phyloP scores from a whole-genome alignment of 2,329 filamentous ascomycete species.

The Talaromyces funiculosus region DNA sequence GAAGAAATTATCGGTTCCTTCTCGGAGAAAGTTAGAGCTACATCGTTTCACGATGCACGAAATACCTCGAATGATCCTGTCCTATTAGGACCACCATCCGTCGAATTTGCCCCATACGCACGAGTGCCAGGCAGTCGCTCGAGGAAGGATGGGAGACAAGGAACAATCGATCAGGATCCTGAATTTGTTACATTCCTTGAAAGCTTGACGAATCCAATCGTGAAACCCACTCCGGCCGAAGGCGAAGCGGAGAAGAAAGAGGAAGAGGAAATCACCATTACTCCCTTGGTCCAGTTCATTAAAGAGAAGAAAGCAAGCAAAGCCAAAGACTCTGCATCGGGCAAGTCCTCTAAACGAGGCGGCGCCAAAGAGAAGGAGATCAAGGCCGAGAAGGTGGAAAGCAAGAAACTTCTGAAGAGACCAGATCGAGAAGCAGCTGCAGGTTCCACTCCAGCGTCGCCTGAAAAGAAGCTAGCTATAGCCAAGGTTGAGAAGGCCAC shows the following conservation, averaged over 20 bases:
- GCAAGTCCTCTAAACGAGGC: conserved; percentile 37
- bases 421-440: conserved; percentile 29
- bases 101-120: conserved; percentile 80
- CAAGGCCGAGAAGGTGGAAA: conserved; percentile 37
- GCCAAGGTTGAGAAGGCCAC: conserved; percentile 50
- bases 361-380: conserved; percentile 35
- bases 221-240: conserved; percentile 51
- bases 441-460: conserved; percentile 20
- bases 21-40: conserved; percentile 62
- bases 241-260: conserved; percentile 48
- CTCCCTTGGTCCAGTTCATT: conserved; percentile 82
- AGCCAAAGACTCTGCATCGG: conserved; percentile 55
- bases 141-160: conserved; percentile 76
- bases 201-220: conserved; percentile 68
- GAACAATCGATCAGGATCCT: conserved; percentile 91
- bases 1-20: conserved; percentile 62
- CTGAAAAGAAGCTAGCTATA: conserved; percentile 26
- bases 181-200: conserved; percentile 94
- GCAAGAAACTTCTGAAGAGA: conserved; percentile 39
- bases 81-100: conserved; percentile 68
- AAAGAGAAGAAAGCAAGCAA: conserved; percentile 86
- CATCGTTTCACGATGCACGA: conserved; percentile 74
- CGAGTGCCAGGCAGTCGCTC: conserved; percentile 71
- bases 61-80: conserved; percentile 66
- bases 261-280: conserved; percentile 65